Conservation (phyloP, 2,329 filamentous ascomycete genomes). For the Penicillium brasilianum region DNA sequence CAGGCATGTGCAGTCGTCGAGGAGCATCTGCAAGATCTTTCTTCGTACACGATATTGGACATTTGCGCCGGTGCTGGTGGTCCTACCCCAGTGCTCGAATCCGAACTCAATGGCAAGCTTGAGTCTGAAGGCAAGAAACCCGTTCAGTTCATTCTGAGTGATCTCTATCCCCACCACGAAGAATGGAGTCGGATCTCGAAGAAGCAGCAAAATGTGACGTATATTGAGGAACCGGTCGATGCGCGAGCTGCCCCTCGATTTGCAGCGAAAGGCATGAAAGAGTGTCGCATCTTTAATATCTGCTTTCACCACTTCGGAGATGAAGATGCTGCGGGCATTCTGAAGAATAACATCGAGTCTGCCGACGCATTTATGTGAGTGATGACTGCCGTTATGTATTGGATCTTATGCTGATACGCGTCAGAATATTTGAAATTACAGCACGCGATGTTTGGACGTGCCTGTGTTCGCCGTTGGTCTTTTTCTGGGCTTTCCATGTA, state of each 20-base stretch:
- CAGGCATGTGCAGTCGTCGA: slow-evolving; percentile 23
- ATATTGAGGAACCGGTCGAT: not conserved
- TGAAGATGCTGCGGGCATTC: not conserved
- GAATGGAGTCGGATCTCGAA: slow-evolving; percentile 3
- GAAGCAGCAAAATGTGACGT: not conserved
- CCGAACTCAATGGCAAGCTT: not conserved
- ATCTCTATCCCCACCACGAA: not conserved
- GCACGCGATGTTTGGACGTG: not conserved
- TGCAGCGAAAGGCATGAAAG: not conserved
- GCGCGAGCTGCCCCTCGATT: not conserved
- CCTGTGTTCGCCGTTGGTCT: not conserved
- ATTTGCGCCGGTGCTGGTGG: not conserved
- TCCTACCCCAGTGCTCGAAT: not conserved
- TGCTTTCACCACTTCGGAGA: slow-evolving; percentile 3
- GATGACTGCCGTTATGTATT: not conserved
- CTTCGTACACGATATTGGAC: not conserved
- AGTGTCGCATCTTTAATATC: not conserved
- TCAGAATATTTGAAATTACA: slow-evolving; percentile 1
- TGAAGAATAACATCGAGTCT: not conserved
- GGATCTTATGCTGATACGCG: not conserved
- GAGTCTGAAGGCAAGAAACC: not conserved
- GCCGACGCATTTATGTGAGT: not conserved
- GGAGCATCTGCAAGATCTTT: slow-evolving; percentile 7
- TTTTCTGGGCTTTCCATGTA: not conserved
- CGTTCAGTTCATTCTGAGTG: not conserved